Evolutionary conservation across 2,329 filamentous ascomycete genomes (phyloP).

Genomic region (Aspergillus tamarii): DNA sequence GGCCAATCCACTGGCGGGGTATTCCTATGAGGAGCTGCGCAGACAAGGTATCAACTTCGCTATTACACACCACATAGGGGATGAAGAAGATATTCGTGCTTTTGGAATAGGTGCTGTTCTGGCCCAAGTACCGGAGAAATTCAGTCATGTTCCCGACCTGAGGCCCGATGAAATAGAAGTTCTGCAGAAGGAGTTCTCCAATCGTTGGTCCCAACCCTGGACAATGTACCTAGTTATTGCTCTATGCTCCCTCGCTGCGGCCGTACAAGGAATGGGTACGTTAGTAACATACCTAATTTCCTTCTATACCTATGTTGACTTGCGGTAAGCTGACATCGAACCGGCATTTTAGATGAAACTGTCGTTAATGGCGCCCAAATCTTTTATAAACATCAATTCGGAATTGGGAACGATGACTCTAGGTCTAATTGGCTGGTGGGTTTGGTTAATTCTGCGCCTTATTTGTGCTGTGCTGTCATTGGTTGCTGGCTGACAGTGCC

Average conservation of each 20-base stretch:
- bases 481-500: constrained; percentile 76
- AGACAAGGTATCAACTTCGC: constrained; percentile 63
- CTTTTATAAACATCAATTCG: constrained; percentile 66
- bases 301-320: neutral
- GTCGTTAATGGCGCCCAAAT: constrained; percentile 71
- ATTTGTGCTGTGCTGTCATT: constrained; percentile 67
- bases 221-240: constrained; percentile 68
- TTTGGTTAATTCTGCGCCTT: constrained; percentile 61
- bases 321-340: neutral
- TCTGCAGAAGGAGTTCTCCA: constrained; percentile 63
- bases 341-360: constrained; percentile 59
- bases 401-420: constrained; percentile 52
- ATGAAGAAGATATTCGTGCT: constrained; percentile 59
- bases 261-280: constrained; percentile 62
- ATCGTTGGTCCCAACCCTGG: constrained; percentile 70
- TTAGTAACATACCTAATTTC: neutral
- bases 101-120: constrained; percentile 64
- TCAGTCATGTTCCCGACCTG: constrained; percentile 56
- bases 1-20: constrained; percentile 57
- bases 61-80: constrained; percentile 56
- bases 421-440: constrained; percentile 48
- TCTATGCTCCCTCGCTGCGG: constrained; percentile 68
- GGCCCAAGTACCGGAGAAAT: constrained; percentile 57
- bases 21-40: constrained; percentile 54
- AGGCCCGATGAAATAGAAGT: constrained; percentile 61